phyloP scores from a whole-genome alignment of 2,329 filamentous ascomycete genomes.

The Alternaria gansuensis region DNA sequence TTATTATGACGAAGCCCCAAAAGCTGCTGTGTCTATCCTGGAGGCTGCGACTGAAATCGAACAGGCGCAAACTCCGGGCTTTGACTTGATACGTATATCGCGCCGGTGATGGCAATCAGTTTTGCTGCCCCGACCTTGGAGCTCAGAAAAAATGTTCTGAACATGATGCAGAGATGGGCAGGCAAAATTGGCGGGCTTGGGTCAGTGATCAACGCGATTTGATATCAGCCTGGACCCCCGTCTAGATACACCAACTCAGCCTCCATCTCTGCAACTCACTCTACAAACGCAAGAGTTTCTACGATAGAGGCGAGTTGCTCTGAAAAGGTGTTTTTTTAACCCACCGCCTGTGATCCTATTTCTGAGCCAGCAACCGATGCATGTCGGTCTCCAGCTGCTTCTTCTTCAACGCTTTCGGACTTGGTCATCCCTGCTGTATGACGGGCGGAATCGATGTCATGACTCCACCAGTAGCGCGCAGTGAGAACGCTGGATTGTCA shows the following conservation, averaged over 20 bases:
- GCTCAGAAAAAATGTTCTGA: conserved; percentile 25
- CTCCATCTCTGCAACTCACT: too few species aligned
- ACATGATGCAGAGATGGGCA: conserved; percentile 41
- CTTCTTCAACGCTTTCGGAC: neutral
- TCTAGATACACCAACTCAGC: neutral
- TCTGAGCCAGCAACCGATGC: neutral
- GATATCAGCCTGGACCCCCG: neutral
- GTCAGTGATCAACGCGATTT: neutral
- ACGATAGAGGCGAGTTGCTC: neutral
- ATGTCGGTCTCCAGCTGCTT: neutral
- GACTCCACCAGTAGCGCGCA: neutral
- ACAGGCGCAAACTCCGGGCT: neutral
- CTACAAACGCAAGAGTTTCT: neutral
- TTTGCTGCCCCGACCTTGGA: conserved; percentile 30
- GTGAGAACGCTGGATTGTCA: neutral
- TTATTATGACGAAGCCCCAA: neutral
- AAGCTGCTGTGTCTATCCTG: neutral
- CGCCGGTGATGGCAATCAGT: conserved; percentile 38
- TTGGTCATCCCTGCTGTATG: neutral
- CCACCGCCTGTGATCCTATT: neutral
- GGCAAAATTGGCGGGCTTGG: conserved; percentile 22
- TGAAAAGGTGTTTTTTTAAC: neutral
- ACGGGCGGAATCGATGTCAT: neutral
- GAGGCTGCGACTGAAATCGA: conserved; percentile 5
- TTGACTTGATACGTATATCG: conserved; percentile 7